Evolutionary conservation across 495 filamentous ascomycete species (phyloP).

Genomic region (Penicillium longicatenatum): DNA sequence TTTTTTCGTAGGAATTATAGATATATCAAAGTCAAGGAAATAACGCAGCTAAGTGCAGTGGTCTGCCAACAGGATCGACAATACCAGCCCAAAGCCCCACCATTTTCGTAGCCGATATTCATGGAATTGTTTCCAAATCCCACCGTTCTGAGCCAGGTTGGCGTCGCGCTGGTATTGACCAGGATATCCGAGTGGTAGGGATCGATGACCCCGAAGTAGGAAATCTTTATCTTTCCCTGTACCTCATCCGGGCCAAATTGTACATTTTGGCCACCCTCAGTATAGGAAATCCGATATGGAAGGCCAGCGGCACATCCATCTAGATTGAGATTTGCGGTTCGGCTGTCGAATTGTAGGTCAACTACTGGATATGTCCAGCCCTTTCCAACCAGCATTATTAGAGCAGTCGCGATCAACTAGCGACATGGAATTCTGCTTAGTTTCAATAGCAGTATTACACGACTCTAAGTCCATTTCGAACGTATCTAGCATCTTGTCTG

Average conservation of each 20-base stretch:
- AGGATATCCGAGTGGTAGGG: constrained; percentile 20
- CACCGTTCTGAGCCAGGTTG: constrained; percentile 15
- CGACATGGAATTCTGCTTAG: background rate
- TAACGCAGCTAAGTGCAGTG: background rate
- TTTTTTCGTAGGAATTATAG: background rate
- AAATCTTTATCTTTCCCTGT: constrained; percentile 14
- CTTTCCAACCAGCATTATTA: constrained; percentile 10
- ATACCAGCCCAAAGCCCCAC: background rate
- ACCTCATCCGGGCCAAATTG: constrained; percentile 6
- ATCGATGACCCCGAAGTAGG: constrained; percentile 17
- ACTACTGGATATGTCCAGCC: constrained; percentile 11
- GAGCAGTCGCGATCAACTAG: background rate
- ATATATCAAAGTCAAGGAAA: constrained; percentile 1
- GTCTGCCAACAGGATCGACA: background rate
- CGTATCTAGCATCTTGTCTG: background rate
- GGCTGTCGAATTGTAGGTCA: constrained; percentile 12
- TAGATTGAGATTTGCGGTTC: constrained; percentile 17
- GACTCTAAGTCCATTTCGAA: constrained; percentile 7
- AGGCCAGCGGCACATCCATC: constrained; percentile 8
- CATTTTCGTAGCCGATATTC: constrained; percentile 12
- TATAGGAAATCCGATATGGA: constrained; percentile 1
- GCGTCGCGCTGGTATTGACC: constrained; percentile 8
- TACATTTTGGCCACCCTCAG: background rate
- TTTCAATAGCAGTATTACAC: constrained; percentile 7
- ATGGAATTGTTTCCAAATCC: constrained; percentile 21